A percentile compares a stretch with the other conserved stretches of the same genome.
phyloP scores from a whole-genome alignment of 352 stramenopile genomes.

The Phytophthora citrophthora region DNA sequence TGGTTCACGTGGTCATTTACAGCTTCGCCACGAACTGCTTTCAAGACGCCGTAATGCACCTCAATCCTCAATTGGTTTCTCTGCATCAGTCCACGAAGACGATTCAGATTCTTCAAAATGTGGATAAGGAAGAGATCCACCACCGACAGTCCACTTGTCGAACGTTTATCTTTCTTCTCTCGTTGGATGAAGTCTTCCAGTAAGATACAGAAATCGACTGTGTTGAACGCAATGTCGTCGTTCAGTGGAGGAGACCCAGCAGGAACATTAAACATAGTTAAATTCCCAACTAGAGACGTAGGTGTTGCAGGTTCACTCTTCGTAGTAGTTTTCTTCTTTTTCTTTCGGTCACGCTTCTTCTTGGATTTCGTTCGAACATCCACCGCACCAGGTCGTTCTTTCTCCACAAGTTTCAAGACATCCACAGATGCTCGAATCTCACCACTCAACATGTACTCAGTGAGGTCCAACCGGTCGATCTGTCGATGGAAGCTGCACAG shows the following conservation, averaged over 20 bases:
- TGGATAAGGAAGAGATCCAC: slow-evolving; percentile 37
- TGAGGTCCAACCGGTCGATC: slow-evolving; percentile 22
- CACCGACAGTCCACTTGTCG: slow-evolving; percentile 11
- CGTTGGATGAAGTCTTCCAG: slow-evolving; percentile 12
- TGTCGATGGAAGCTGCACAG: slow-evolving; percentile 21
- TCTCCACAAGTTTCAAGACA: slow-evolving; percentile 1
- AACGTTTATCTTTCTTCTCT: slow-evolving; percentile 6
- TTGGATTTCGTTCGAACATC: not conserved
- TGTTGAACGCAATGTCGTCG: slow-evolving; percentile 25
- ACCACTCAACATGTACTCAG: slow-evolving; percentile 33
- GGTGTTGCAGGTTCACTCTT: not conserved
- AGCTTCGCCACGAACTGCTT: slow-evolving; percentile 17
- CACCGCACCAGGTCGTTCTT: not conserved
- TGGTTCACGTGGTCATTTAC: slow-evolving; percentile 5
- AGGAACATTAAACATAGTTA: slow-evolving; percentile 38
- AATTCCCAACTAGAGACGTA: slow-evolving; percentile 13
- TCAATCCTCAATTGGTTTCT: slow-evolving; percentile 23
- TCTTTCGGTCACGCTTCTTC: slow-evolving; percentile 18
- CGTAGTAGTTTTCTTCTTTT: slow-evolving; percentile 6
- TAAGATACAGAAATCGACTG: slow-evolving; percentile 17
- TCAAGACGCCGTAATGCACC: slow-evolving; percentile 30
- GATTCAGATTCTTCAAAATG: slow-evolving; percentile 20
- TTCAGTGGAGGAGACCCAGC: slow-evolving; percentile 7
- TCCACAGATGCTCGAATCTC: slow-evolving; percentile 13
- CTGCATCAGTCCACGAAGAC: slow-evolving; percentile 23